A percentile compares a stretch with the other conserved stretches of the same genome.
Conservation (phyloP, 2,329 filamentous ascomycete genomes). For the Paecilomyces niveus region DNA sequence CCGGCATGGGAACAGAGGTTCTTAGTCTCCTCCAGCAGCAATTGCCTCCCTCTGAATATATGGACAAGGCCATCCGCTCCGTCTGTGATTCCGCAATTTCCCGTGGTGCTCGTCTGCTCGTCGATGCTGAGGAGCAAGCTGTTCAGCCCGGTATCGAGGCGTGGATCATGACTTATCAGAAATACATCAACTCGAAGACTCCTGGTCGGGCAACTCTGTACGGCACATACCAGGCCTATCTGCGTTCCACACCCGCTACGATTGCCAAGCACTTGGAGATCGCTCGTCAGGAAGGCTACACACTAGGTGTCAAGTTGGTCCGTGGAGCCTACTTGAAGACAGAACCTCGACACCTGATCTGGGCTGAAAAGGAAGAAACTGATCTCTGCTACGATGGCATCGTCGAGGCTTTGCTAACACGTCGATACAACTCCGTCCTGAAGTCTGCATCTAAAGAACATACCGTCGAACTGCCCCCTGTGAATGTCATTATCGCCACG, state of each 20-base stretch:
- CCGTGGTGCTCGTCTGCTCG: constrained; percentile 40
- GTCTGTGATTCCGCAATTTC: constrained; percentile 38
- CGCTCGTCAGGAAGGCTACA: constrained; percentile 42
- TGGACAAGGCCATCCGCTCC: constrained; percentile 36
- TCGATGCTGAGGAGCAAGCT: constrained; percentile 50
- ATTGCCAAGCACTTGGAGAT: constrained; percentile 40
- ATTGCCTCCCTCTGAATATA: constrained; percentile 31
- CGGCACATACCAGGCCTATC: constrained; percentile 48
- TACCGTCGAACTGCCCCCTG: constrained; percentile 27
- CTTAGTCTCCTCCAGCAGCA: constrained; percentile 34
- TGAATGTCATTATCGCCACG: constrained; percentile 52
- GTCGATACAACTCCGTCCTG: constrained; percentile 53
- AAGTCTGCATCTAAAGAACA: constrained; percentile 34
- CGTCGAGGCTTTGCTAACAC: constrained; percentile 47
- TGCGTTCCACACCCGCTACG: constrained; percentile 42
- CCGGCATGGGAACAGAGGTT: constrained; percentile 41
- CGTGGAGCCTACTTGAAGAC: constrained; percentile 48
- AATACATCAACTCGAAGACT: constrained; percentile 42
- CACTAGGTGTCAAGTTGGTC: constrained; percentile 46
- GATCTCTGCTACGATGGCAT: constrained; percentile 51
- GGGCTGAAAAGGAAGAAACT: constrained; percentile 41
- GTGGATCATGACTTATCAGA: constrained; percentile 49
- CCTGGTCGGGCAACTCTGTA: constrained; percentile 46
- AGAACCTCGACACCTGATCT: constrained; percentile 40
- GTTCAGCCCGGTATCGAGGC: constrained; percentile 46